These are phyloP conservation scores for Venturia aucupariae DNA, from an alignment of 2,329 filamentous ascomycete genomes.

Conservation along the genomic window DNA sequence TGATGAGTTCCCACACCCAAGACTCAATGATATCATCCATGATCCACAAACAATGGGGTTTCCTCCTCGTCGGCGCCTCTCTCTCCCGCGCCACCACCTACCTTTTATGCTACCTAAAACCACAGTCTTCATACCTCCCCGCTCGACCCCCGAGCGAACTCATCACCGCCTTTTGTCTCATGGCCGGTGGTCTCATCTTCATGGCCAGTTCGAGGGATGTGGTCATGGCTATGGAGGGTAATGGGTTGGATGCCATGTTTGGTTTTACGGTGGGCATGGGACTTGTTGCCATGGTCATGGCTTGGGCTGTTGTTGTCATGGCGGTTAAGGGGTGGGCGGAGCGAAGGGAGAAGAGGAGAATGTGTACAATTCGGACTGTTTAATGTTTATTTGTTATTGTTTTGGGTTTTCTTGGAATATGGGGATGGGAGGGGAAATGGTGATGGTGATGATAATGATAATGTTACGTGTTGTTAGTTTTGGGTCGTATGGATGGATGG, in stretches of 20 bases:
- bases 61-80: slow-evolving; percentile 70
- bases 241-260: slow-evolving; percentile 70
- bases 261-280: slow-evolving; percentile 72
- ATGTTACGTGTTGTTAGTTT: too few species aligned
- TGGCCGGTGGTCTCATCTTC: slow-evolving; percentile 80
- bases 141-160: slow-evolving; percentile 84
- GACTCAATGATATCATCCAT: slow-evolving; percentile 74
- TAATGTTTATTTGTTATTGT: neutral
- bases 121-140: slow-evolving; percentile 70
- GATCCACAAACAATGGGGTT: slow-evolving; percentile 92
- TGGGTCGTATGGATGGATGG: too few species aligned
- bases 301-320: slow-evolving; percentile 60
- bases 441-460: too few species aligned
- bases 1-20: slow-evolving; percentile 94
- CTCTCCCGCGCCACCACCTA: slow-evolving; percentile 74
- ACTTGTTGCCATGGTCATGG: slow-evolving; percentile 64
- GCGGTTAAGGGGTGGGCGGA: slow-evolving; percentile 74
- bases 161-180: slow-evolving; percentile 76
- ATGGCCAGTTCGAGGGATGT: slow-evolving; percentile 69
- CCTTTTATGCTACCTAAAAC: slow-evolving; percentile 66
- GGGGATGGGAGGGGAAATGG: neutral
- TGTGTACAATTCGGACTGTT: neutral
- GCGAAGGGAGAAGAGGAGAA: neutral
- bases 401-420: neutral
- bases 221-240: slow-evolving; percentile 51